Base-by-base conservation (phyloP, 257 asterid genomes). In the Solanum arcanum region DNA sequence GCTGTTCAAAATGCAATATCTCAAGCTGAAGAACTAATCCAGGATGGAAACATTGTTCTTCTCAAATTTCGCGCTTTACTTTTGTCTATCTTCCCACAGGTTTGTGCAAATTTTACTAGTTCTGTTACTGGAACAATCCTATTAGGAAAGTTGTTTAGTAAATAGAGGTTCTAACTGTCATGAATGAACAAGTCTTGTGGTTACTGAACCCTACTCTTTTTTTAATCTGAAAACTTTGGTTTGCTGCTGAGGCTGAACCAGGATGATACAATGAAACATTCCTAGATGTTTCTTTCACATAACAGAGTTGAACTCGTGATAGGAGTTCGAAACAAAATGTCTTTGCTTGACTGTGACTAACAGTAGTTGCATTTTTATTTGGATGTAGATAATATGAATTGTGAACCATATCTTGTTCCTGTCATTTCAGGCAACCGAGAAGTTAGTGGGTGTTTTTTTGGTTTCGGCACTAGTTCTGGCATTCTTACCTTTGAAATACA, bases 1-100 rank as follows among this genome's bases (percentile, higher is more conserved):
- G 99, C 97, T 62, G 99, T 97, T 87, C 98, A 97, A 89, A 95
- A 90, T 90, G 98, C 94, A 73, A 91, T 94, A 88, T 94, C 99
- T 82, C 98, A 94, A 92, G 95, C 93, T 64, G 99, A 97, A 91
- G 98, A 94, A 93, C 89, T 95, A 72, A 89, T 97, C 86, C 98
- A 97, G 90, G 98, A 94, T 72, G 98, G 95, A 85, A 97, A 95
- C 89, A 77, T 97, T 42, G 87, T 92, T 87, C 98, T 97, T 85
- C 95, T 97, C 76, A 97, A 97, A 89, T 84, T 90, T 16, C 95
- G 99, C 35, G 98, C 96, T 87, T 89, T 97, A 89, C 90, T 97
- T 23, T 86, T 97, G 81, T 93, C 99, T 86, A 92, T 94, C 84
- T 95, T 94, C 89, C 99, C 99, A 18, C 95, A 94, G 99, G 98